Evolutionary conservation across 1,284 basidiomycete species (phyloP).

Genomic region (Grifola frondosa): DNA sequence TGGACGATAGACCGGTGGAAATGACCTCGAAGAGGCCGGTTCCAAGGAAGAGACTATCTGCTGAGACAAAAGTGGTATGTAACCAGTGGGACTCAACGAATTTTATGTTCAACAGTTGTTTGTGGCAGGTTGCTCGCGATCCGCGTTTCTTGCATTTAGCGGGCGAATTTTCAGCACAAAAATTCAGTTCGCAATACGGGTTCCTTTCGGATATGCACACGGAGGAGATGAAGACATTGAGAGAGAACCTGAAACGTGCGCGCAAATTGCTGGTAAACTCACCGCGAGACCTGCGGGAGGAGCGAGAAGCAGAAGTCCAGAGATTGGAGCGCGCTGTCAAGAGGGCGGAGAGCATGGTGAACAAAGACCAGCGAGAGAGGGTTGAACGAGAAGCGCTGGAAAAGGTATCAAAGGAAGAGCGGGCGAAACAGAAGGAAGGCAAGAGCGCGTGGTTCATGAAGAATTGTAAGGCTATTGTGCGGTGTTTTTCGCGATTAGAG

Average conservation of each 20-base stretch:
- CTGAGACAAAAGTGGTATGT: slow-evolving; percentile 70
- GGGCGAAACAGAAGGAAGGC: slow-evolving; percentile 67
- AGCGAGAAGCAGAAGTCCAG: slow-evolving; percentile 69
- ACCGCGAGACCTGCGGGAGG: slow-evolving; percentile 60
- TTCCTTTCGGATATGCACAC: slow-evolving; percentile 76
- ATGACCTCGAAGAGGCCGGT: slow-evolving; percentile 88
- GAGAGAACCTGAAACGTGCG: slow-evolving; percentile 66
- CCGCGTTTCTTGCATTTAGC: slow-evolving; percentile 84
- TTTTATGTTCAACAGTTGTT: neutral
- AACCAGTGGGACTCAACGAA: too few relatives aligned
- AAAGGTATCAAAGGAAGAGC: slow-evolving; percentile 66
- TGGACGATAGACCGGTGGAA: slow-evolving; percentile 75
- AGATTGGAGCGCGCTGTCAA: slow-evolving; percentile 80
- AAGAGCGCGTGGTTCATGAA: slow-evolving; percentile 91
- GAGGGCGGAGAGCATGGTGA: slow-evolving; percentile 75
- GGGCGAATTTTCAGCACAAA: slow-evolving; percentile 68
- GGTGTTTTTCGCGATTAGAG: neutral
- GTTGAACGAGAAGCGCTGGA: slow-evolving; percentile 68
- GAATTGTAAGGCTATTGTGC: slow-evolving; percentile 52
- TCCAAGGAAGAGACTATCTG: slow-evolving; percentile 71
- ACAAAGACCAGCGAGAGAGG: slow-evolving; percentile 70
- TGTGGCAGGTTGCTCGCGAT: slow-evolving; percentile 72
- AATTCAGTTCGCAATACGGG: slow-evolving; percentile 75
- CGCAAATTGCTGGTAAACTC: slow-evolving; percentile 66
- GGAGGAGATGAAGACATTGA: slow-evolving; percentile 68